phyloP scores from a whole-genome alignment of 192 early-diverging fungal species.

The Chytriomyces sp. region DNA sequence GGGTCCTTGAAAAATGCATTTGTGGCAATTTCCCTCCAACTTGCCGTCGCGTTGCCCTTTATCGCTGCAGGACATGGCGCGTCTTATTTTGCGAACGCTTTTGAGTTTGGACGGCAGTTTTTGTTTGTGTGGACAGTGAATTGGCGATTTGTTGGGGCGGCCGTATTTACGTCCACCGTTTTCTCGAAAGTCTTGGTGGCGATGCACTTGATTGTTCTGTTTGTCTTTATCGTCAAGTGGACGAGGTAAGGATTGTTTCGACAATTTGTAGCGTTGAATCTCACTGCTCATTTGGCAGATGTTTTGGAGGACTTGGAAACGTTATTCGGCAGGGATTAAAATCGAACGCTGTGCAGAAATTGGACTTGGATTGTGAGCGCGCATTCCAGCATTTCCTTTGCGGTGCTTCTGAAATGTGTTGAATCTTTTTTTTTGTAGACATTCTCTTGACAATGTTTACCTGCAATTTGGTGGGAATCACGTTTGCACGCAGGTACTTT shows the following conservation, averaged over 20 bases:
- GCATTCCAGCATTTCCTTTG: background rate
- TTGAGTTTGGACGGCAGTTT: slow-evolving; percentile 88
- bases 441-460: slow-evolving; percentile 77
- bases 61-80: slow-evolving; percentile 66
- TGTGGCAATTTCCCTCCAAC: slow-evolving; percentile 44
- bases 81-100: slow-evolving; percentile 63
- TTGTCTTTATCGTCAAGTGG: slow-evolving; percentile 55
- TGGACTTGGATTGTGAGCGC: slow-evolving; percentile 24
- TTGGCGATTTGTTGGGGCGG: slow-evolving; percentile 82
- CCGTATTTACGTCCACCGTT: slow-evolving; percentile 64
- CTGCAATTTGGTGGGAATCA: slow-evolving; percentile 87
- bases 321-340: slow-evolving; percentile 15
- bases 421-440: slow-evolving; percentile 44
- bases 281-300: background rate
- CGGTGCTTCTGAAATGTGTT: background rate
- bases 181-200: slow-evolving; percentile 68
- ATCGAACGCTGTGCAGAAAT: background rate
- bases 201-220: slow-evolving; percentile 66
- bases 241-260: slow-evolving; percentile 11
- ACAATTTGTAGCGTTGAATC: background rate
- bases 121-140: slow-evolving; percentile 95
- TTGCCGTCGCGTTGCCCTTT: slow-evolving; percentile 69
- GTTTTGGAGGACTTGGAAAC: slow-evolving; percentile 28
- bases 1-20: slow-evolving; percentile 55
- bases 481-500: slow-evolving; percentile 66